Percentiles rank a stretch among this genome's conserved stretches.
phyloP scores from a whole-genome alignment of 2,329 filamentous ascomycete genomes.

The Metarhizium guizhouense region DNA sequence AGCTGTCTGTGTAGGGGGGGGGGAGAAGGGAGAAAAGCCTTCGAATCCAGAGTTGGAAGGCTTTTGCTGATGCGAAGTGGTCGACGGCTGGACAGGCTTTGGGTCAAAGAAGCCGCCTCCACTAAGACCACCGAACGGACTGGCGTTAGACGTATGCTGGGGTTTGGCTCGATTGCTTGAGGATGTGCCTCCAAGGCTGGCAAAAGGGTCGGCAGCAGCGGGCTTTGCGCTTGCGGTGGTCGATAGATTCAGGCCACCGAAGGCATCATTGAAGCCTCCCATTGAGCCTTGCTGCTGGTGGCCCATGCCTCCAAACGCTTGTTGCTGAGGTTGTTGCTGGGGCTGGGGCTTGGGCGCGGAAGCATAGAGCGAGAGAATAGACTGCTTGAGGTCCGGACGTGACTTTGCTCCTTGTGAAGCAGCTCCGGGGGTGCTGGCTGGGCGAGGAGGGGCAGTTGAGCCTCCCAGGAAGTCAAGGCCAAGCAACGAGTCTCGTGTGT shows the following conservation, averaged over 20 bases:
- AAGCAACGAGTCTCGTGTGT: constrained; percentile 78
- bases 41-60: constrained; percentile 54
- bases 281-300: constrained; percentile 40
- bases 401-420: constrained; percentile 55
- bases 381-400: constrained; percentile 90
- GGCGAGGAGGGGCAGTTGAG: constrained; percentile 61
- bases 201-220: constrained; percentile 45
- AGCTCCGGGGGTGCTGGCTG: constrained; percentile 70
- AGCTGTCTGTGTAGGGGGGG: constrained; percentile 26
- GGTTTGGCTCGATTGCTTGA: constrained; percentile 24
- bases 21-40: constrained; percentile 53
- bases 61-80: constrained; percentile 39
- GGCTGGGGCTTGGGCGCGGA: constrained; percentile 71
- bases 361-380: constrained; percentile 90
- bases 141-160: constrained; percentile 23
- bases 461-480: constrained; percentile 89
- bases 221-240: constrained; percentile 33
- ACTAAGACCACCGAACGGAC: constrained; percentile 44
- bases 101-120: constrained; percentile 80
- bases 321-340: constrained; percentile 26
- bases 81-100: constrained; percentile 51
- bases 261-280: constrained; percentile 72
- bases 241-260: constrained; percentile 37
- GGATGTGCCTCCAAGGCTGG: constrained; percentile 40
- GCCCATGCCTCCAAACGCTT: constrained; percentile 56